phyloP scores from a whole-genome alignment of 2,329 filamentous ascomycete species.

The Aspergillus ustus region DNA sequence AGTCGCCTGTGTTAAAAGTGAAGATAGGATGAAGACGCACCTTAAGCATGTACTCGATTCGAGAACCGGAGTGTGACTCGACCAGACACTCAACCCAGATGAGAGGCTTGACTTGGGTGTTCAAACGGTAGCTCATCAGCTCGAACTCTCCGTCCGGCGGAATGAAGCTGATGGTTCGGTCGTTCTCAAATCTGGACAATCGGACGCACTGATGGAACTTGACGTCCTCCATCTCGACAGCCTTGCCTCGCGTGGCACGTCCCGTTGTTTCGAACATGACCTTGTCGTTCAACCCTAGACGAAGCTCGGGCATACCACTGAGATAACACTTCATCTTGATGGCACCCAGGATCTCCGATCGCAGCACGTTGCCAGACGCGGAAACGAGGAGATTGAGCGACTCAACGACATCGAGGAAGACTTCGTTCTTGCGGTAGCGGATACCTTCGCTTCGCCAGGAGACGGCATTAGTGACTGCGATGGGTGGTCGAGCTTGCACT shows the following conservation, averaged over 20 bases:
- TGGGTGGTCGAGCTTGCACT: conserved; percentile 91
- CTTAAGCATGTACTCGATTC: conserved; percentile 99
- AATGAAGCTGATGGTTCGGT: conserved; percentile 98
- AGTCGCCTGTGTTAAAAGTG: neutral
- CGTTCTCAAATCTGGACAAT: conserved; percentile 95
- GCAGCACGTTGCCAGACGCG: conserved; percentile 89
- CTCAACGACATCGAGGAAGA: conserved; percentile 97
- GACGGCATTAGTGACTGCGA: conserved; percentile 97
- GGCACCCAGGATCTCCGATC: conserved; percentile 93
- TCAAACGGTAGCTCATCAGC: conserved; percentile 97
- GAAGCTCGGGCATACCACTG: conserved; percentile 95
- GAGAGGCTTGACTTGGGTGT: conserved; percentile 96
- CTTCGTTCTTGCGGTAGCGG: conserved; percentile 98
- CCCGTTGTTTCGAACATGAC: conserved; percentile 99
- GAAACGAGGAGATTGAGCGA: conserved; percentile 95
- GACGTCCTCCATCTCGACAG: conserved; percentile 99
- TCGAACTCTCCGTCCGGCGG: conserved; percentile 98
- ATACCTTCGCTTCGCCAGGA: conserved; percentile 98
- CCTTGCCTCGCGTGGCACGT: conserved; percentile 89
- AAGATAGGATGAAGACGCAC: conserved; percentile 37
- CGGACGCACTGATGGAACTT: conserved; percentile 99
- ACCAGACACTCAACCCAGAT: conserved; percentile 99
- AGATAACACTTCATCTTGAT: conserved; percentile 99
- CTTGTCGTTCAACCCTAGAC: conserved; percentile 95
- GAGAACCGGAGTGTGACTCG: conserved; percentile 90